Conservation (phyloP, 805 yeast genomes). For the Ogataea haglerorum region DNA sequence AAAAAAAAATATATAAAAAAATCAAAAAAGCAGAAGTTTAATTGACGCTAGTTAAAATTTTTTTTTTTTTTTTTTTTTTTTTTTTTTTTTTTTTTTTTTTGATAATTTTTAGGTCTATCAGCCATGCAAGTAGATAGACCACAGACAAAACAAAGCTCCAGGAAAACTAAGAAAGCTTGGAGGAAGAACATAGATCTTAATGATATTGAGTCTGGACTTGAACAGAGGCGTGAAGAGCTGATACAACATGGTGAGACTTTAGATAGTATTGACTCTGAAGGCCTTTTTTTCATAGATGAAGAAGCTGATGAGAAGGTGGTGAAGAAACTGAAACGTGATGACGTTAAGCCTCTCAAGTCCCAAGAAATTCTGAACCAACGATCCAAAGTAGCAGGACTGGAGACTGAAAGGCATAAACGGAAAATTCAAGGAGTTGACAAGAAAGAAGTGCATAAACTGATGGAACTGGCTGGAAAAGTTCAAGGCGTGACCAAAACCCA, state of each 20-base stretch:
- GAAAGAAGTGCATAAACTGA: slow-evolving; percentile 58
- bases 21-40: too few relatives aligned
- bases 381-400: slow-evolving; percentile 73
- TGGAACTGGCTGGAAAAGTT: slow-evolving; percentile 74
- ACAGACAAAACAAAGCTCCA: slow-evolving; percentile 65
- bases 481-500: slow-evolving; percentile 50
- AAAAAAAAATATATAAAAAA: too few relatives aligned
- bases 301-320: slow-evolving; percentile 50
- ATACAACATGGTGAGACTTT: slow-evolving; percentile 43
- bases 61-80: too few relatives aligned
- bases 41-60: too few relatives aligned
- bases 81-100: too few relatives aligned
- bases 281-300: slow-evolving; percentile 63
- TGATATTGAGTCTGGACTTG: slow-evolving; percentile 71
- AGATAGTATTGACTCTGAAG: slow-evolving; percentile 41
- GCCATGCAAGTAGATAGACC: slow-evolving; percentile 11
- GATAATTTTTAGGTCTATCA: slow-evolving; percentile 6
- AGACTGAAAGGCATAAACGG: slow-evolving; percentile 36
- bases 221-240: slow-evolving; percentile 60
- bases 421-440: slow-evolving; percentile 60
- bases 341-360: slow-evolving; percentile 36
- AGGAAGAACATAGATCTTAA: slow-evolving; percentile 85
- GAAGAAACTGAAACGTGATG: slow-evolving; percentile 38
- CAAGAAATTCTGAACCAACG: slow-evolving; percentile 66
- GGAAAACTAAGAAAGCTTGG: slow-evolving; percentile 94